A percentile compares a stretch with the other conserved stretches of the same genome.
Conservation (phyloP, 306 rosid genomes). For the Inga leiocalycina region DNA sequence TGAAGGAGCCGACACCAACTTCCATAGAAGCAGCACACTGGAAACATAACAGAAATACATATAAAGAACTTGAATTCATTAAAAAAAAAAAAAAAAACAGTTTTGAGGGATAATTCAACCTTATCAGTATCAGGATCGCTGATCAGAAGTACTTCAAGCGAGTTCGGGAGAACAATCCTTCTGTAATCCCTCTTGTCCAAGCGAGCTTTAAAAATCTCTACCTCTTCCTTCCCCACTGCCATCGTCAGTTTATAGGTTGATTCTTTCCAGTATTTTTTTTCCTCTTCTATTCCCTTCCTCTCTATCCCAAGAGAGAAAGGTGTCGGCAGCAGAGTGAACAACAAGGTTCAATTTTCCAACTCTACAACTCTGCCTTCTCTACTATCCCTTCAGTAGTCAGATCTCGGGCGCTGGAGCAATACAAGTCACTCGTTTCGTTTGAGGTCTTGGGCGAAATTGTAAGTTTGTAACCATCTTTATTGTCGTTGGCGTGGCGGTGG, state of each 20-base stretch:
- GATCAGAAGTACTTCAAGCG: slow-evolving; percentile 77
- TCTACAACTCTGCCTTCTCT: not conserved
- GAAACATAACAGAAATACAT: not conserved
- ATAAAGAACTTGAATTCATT: not conserved
- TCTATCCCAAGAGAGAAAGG: not conserved
- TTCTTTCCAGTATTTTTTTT: not conserved
- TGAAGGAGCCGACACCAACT: slow-evolving; percentile 83
- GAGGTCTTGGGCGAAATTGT: not conserved
- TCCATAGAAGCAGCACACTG: slow-evolving; percentile 98
- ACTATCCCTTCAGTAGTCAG: not conserved
- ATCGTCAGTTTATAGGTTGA: slow-evolving; percentile 23
- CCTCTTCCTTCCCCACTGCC: slow-evolving; percentile 62
- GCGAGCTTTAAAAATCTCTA: slow-evolving; percentile 67
- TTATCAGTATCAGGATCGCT: slow-evolving; percentile 91
- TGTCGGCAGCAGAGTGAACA: not conserved
- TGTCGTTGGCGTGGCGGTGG: not conserved
- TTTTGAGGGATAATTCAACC: slow-evolving; percentile 41
- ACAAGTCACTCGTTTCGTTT: not conserved
- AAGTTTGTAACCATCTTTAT: too few relatives aligned
- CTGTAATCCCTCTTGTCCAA: slow-evolving; percentile 77
- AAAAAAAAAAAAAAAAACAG: not conserved
- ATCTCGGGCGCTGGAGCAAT: not conserved
- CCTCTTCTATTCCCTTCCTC: not conserved
- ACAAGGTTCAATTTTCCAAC: not conserved
- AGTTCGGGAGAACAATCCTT: slow-evolving; percentile 71